These are phyloP conservation scores for Penicillium sp. DNA, from an alignment of 2,329 filamentous ascomycete species.

Conservation along the genomic window DNA sequence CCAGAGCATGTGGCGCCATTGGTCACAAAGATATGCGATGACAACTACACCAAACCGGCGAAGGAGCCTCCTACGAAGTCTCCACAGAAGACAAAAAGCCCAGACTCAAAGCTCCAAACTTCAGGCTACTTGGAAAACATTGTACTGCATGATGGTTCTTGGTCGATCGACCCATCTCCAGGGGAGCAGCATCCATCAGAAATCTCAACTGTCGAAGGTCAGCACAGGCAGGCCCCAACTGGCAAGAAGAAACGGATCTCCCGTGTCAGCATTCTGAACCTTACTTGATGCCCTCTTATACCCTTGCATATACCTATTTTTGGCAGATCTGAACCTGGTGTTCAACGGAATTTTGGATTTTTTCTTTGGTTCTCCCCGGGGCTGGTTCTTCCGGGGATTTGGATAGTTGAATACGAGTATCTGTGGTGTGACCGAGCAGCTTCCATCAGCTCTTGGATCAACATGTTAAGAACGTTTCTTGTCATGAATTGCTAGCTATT, in stretches of 20 bases:
- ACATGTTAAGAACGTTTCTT: neutral
- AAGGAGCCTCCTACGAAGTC: neutral
- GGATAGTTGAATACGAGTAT: neutral
- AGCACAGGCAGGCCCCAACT: slow-evolving; percentile 6
- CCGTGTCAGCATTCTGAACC: slow-evolving; percentile 36
- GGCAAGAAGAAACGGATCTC: slow-evolving; percentile 30
- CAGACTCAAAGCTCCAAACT: neutral
- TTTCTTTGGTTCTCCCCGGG: too few species aligned
- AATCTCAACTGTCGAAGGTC: slow-evolving; percentile 4
- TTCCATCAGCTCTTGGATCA: neutral
- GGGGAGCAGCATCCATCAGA: slow-evolving; percentile 10
- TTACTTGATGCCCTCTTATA: slow-evolving; percentile 19
- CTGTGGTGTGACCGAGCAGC: neutral
- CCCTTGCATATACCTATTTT: slow-evolving; percentile 1
- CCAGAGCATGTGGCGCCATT: neutral
- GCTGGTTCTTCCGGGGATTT: too few species aligned
- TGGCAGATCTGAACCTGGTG: neutral
- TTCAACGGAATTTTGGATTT: neutral
- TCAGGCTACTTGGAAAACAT: slow-evolving; percentile 21
- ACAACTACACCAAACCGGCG: neutral
- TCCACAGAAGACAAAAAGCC: neutral
- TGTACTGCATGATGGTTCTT: slow-evolving; percentile 23
- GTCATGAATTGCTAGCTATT: neutral
- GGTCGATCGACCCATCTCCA: slow-evolving; percentile 18
- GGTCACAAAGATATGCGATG: neutral